Conservation (phyloP, 441 rosid species). For the Hura crepitans region DNA sequence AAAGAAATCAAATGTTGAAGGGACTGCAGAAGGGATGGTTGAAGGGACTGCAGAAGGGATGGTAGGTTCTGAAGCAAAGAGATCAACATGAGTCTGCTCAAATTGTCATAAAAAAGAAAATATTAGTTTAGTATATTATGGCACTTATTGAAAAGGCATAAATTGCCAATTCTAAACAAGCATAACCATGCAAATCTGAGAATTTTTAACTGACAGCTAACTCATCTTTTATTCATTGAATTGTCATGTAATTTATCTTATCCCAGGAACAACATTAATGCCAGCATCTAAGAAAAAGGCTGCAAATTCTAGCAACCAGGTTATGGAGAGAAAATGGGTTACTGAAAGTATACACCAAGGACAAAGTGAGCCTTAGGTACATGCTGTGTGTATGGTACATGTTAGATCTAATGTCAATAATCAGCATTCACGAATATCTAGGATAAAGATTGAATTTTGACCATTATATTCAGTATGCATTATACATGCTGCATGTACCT, state of each 20-base stretch:
- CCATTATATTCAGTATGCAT: too few relatives aligned
- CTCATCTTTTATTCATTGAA: not conserved
- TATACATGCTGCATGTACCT: too few relatives aligned
- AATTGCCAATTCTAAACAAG: conserved; percentile 4
- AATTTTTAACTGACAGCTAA: not conserved
- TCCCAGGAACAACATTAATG: not conserved
- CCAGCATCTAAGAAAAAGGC: not conserved
- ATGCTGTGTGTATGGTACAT: too few relatives aligned
- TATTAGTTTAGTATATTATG: not conserved
- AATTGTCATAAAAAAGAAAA: conserved; percentile 7
- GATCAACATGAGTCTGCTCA: conserved; percentile 68
- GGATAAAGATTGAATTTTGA: too few relatives aligned
- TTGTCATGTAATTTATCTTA: not conserved
- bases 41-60: conserved; percentile 9
- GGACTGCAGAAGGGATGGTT: conserved; percentile 33
- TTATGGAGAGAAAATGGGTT: not conserved
- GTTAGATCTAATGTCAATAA: too few relatives aligned
- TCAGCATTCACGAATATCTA: too few relatives aligned
- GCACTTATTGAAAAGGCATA: conserved; percentile 14
- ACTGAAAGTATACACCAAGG: not conserved
- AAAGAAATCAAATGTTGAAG: conserved; percentile 59
- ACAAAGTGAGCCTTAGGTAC: too few relatives aligned
- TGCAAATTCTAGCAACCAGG: not conserved
- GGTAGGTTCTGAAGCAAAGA: conserved; percentile 55
- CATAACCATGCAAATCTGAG: not conserved